Base-by-base conservation (phyloP, 768 basidiomycete species). In the Boletus bicolor region DNA sequence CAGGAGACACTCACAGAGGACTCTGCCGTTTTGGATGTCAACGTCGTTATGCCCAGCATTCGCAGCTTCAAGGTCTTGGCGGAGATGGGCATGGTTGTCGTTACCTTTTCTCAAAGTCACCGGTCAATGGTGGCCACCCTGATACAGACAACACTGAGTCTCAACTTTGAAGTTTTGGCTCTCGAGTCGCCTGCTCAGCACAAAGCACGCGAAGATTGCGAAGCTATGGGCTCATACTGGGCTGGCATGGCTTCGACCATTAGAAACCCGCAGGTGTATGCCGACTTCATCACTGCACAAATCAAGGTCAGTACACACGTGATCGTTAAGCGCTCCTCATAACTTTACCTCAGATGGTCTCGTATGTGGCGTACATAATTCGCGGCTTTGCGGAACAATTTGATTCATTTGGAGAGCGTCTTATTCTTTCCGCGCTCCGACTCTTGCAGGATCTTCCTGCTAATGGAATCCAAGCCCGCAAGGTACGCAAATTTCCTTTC, bases 1-100 rank as follows among this genome's bases (percentile, higher is more conserved):
- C 76, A 82, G 24, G 85, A 92, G 63, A 79, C 84, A 38, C 86
- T 98, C 47, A 82, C 86, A 1, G 86, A 87, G 45, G 77, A 82
- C 54, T 89, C 88, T 0, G 57, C 71, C 1, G 53, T 73, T 17
- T 65, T 85, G 21, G 86, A 91, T 60, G 56, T 76, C 19, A 85
- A 83, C 51, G 65, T 75, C 17, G 76, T 87, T 37, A 74, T 88
- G n/a, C 84, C 84, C 8, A 85, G 88, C 45, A 82, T 87, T 52
- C 83, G 84, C 55, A 95, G 93, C 68, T 94, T 97, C 79, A 98
- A 97, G 72, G 89, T 97, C 10, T 76, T 98, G 11, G 87, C 91
- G 14, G 97, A 99, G 74, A 89, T 96, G 79, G 91, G 91, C 6
- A 88, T 95, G 77, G 86, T 92, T 12, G 85, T 96, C 68, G 90